A percentile compares a stretch with the other conserved stretches of the same genome.
Evolutionary conservation across 2,329 filamentous ascomycete genomes (phyloP).

Genomic region (Lecanicillium sp.): DNA sequence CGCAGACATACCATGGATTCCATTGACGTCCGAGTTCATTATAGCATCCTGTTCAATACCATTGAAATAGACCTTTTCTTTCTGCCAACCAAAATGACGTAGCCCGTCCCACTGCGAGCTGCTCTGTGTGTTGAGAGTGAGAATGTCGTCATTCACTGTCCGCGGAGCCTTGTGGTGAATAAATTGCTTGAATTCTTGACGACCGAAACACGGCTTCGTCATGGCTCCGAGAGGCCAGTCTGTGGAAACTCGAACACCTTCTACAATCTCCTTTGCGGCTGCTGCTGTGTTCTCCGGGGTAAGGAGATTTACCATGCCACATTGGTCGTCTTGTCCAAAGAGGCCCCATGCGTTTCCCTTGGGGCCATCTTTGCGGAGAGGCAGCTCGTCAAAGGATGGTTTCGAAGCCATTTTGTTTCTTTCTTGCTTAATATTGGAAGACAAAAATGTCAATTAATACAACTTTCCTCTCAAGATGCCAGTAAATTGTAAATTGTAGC

Average conservation of each 20-base stretch:
- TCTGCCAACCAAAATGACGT: slow-evolving; percentile 28
- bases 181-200: slow-evolving; percentile 20
- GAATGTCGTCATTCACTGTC: slow-evolving; percentile 23
- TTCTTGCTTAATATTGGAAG: background rate
- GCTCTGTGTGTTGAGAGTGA: slow-evolving; percentile 27
- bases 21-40: slow-evolving; percentile 20
- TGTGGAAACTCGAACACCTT: slow-evolving; percentile 22
- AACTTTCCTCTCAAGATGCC: no score
- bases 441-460: no score
- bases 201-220: slow-evolving; percentile 23
- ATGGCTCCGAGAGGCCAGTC: slow-evolving; percentile 26
- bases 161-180: slow-evolving; percentile 19
- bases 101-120: slow-evolving; percentile 32
- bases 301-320: slow-evolving; percentile 47
- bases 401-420: slow-evolving; percentile 3
- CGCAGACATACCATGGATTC: slow-evolving; percentile 21
- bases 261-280: slow-evolving; percentile 20
- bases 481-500: no score
- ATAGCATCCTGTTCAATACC: slow-evolving; percentile 34
- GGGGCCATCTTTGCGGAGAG: slow-evolving; percentile 39
- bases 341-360: slow-evolving; percentile 48
- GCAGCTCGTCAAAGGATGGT: slow-evolving; percentile 35
- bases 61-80: slow-evolving; percentile 25
- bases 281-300: slow-evolving; percentile 23
- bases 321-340: slow-evolving; percentile 40